Evolutionary conservation across 2,329 filamentous ascomycete genomes (phyloP).

Genomic region (Xylariaceae sp.): DNA sequence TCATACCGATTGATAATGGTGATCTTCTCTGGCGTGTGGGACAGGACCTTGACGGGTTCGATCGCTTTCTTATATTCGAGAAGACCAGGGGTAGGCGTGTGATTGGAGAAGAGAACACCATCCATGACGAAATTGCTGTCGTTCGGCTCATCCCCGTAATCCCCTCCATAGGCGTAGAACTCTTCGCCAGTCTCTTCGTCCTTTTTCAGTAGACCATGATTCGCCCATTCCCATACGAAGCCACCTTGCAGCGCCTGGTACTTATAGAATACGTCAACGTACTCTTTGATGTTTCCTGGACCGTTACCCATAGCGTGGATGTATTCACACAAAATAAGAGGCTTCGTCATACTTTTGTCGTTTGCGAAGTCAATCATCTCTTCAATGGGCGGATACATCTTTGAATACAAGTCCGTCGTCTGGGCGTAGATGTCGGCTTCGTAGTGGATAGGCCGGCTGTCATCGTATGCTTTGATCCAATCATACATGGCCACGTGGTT

Average conservation of each 20-base stretch:
- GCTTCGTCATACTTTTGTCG: conserved; percentile 39
- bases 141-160: conserved; percentile 53
- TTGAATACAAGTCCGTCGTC: conserved; percentile 54
- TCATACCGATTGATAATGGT: conserved; percentile 38
- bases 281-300: conserved; percentile 59
- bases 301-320: conserved; percentile 62
- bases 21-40: conserved; percentile 29
- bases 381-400: conserved; percentile 52
- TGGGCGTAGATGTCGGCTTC: conserved; percentile 53
- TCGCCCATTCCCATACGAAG: conserved; percentile 57
- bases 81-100: conserved; percentile 40
- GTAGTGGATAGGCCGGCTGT: conserved; percentile 54
- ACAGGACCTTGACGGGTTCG: conserved; percentile 41
- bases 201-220: conserved; percentile 44
- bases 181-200: conserved; percentile 36
- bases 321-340: conserved; percentile 48
- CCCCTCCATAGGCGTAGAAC: conserved; percentile 35
- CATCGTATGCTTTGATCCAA: conserved; percentile 48
- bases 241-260: conserved; percentile 56
- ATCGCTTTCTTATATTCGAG: conserved; percentile 43
- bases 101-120: conserved; percentile 43
- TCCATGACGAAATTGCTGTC: conserved; percentile 51
- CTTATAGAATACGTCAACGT: conserved; percentile 54
- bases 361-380: conserved; percentile 34
- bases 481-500: conserved; percentile 60